Evolutionary conservation across 2,329 filamentous ascomycete species (phyloP), one percentile per base, ranked within the genome.

Genomic region (Fusarium robinianum): DNA sequence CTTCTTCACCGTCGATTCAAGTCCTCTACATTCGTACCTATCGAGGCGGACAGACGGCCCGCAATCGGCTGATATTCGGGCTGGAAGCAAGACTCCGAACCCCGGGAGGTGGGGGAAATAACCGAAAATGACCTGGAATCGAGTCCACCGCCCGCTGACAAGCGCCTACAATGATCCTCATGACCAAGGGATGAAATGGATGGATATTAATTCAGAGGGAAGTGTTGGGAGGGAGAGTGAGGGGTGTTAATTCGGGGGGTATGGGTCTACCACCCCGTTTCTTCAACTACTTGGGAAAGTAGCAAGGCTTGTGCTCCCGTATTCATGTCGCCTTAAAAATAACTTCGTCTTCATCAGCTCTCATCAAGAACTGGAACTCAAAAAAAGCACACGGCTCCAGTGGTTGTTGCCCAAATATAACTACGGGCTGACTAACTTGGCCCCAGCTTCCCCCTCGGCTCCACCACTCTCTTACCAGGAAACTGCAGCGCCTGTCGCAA

Each of bases 61-160:
- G 33, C 15, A 16, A 19, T 41, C 57, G 57, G 57, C 37, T 59
- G 55, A 53, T 60, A 16, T 46, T 57, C 57, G 57, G 57, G 30
- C 21, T 46, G 22, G 30, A 35, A 25, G n/a, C 39, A 47, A 36
- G 27, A 35, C 24, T 18, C 49, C 55, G 32, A 41, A 34, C 16
- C 11, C 38, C 33, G 45, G 52, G 37, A 47, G 30, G 49, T 47
- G 51, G 55, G 51, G 51, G 42, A 15, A 17, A n/a, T n/a, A n/a
- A n/a, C n/a, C 34, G 6, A 25, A 33, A 17, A 24, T 16, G 29
- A 37, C 34, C 51, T 49, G n/a, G n/a, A 9, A 27, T n/a, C n/a
- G 25, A 14, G 8, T 14, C 25, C 25, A 27, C 5, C 16, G 25
- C 25, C 11, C 25, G 16, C n/a, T 14, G n/a, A n/a, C 25, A n/a